Base-by-base conservation (phyloP, 1,284 basidiomycete genomes). In the Microstroma glucosiphilum region DNA sequence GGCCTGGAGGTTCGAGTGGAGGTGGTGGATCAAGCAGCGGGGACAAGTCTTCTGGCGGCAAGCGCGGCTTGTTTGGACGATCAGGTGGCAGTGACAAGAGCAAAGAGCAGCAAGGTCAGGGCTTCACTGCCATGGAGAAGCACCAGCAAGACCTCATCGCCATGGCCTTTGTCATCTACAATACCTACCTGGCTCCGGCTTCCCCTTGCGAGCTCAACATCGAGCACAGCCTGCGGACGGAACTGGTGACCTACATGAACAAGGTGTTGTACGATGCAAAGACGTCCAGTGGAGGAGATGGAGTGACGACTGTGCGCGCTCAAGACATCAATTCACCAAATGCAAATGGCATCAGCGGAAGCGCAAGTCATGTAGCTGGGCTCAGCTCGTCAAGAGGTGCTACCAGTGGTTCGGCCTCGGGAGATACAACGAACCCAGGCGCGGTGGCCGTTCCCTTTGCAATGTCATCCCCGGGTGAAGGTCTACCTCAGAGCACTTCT, bases 171-270 rank as follows among this genome's bases (percentile, higher is more conserved):
- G 86, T 89, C 63, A 97, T 98, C 72, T 92, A 91, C 82, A 89
- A 89, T 84, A 92, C 87, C 58, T 98, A 96, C 76, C 87, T 98
- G 37, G 94, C 93, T 0, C 93, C 92, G 0, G 90, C 91, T 25
- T 93, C 91, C 77, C 90, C 89, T 63, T 92, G 88, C 81, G 94
- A 98, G 81, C 86, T 98, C 64, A 98, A 98, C 82, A 97, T 98
- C 70, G 96, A 98, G 79, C 94, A 98, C 80, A 90, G 89, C 57
- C 83, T 98, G 43, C 88, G 94, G 65, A 91, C 91, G 72, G 94
- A 97, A 82, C 84, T 98, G 59, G 89, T 92, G 62, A 88, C 86
- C 67, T 97, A 97, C 80, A 85, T 98, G 73, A 89, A 88, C 81
- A 90, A 71, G 66, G 66, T 71, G 37, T 54, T 75, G 19, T 56